Evolutionary conservation across 768 basidiomycete species (phyloP).

Genomic region (Mycena maculata): DNA sequence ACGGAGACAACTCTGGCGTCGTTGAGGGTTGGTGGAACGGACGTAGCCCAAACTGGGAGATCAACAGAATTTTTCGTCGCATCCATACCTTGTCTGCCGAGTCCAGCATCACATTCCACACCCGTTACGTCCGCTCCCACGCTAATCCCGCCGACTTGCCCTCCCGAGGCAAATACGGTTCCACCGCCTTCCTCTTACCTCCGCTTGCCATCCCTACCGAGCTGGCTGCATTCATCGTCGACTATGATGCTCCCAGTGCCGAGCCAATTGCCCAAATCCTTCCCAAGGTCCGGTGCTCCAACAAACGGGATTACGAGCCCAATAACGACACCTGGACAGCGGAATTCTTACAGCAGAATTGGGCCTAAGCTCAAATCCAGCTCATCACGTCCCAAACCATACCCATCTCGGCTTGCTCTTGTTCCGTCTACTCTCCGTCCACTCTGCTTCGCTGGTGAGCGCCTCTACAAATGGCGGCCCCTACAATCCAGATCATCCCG

Average conservation of each 20-base stretch:
- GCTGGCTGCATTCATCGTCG: not conserved
- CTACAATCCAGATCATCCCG: not conserved
- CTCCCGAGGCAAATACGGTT: not conserved
- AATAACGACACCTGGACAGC: no score
- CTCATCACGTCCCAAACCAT: not conserved
- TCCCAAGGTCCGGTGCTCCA: no score
- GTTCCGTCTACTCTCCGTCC: constrained; percentile 4
- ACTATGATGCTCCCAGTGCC: not conserved
- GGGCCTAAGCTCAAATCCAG: not conserved
- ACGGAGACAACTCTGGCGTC: no score
- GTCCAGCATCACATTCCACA: no score
- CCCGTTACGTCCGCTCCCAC: not conserved
- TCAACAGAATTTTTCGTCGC: no score
- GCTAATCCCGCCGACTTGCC: not conserved
- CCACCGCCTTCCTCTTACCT: not conserved
- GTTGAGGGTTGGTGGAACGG: no score
- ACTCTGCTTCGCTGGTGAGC: constrained; percentile 6
- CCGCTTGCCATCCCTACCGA: not conserved
- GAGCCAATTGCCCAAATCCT: not conserved
- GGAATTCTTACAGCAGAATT: not conserved
- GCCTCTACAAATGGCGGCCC: constrained; percentile 14
- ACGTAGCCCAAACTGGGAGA: no score
- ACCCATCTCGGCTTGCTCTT: not conserved
- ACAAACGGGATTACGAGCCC: no score
- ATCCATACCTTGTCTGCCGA: no score